phyloP scores from a whole-genome alignment of 225 moss, liverwort and hornwort species.

The Ulota crispa region DNA sequence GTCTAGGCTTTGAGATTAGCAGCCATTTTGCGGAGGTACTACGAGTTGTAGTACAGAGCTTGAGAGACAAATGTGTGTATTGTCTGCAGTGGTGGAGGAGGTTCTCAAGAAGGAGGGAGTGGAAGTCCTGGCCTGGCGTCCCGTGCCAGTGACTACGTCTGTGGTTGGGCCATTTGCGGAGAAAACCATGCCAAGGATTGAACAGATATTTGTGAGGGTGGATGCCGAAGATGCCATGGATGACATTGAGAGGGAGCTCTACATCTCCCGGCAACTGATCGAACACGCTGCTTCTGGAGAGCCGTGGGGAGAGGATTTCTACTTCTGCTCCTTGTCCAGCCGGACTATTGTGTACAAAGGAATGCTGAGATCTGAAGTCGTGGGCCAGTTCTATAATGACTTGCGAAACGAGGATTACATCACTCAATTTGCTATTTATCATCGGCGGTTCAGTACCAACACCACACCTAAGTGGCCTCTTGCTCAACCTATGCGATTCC shows the following conservation, averaged over 20 bases:
- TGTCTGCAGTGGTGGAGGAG: slow-evolving; percentile 66
- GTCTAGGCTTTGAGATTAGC: not conserved
- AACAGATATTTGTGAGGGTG: slow-evolving; percentile 87
- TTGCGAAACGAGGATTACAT: slow-evolving; percentile 69
- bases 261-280: slow-evolving; percentile 82
- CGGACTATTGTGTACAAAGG: slow-evolving; percentile 97
- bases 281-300: slow-evolving; percentile 59
- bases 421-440: slow-evolving; percentile 91
- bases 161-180: slow-evolving; percentile 76
- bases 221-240: slow-evolving; percentile 76
- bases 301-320: slow-evolving; percentile 79
- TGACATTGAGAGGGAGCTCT: slow-evolving; percentile 88
- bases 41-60: not conserved
- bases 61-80: not conserved
- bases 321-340: slow-evolving; percentile 94
- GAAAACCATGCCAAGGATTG: slow-evolving; percentile 71
- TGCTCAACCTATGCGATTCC: slow-evolving; percentile 94
- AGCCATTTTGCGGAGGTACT: not conserved
- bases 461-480: slow-evolving; percentile 97
- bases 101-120: slow-evolving; percentile 75
- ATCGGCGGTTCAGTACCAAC: slow-evolving; percentile 87
- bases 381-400: slow-evolving; percentile 76
- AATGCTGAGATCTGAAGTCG: slow-evolving; percentile 80
- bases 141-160: slow-evolving; percentile 69
- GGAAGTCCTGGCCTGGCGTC: slow-evolving; percentile 84